Evolutionary conservation across 192 early-diverging fungal species (phyloP).

Genomic region (Backusella sp.): DNA sequence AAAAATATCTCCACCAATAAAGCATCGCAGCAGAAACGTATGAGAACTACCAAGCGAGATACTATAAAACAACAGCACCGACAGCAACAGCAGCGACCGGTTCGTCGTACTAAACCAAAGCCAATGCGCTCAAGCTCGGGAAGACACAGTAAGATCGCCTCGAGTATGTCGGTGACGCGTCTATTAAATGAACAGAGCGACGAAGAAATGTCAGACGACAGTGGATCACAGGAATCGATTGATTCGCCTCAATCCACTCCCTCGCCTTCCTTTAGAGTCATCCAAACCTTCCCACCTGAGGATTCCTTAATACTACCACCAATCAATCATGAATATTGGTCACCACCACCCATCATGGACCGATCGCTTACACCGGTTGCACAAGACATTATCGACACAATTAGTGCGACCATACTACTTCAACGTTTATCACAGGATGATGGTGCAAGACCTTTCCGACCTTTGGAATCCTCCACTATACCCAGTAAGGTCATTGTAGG

Average conservation of each 20-base stretch:
- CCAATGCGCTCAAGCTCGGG: background rate
- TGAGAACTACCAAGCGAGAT: conserved; percentile 13
- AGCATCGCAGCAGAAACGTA: conserved; percentile 13
- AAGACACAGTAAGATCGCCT: background rate
- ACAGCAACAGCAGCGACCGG: background rate
- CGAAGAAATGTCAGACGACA: conserved; percentile 10
- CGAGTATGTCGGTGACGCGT: conserved; percentile 23
- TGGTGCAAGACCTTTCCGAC: conserved; percentile 38
- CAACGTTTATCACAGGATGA: conserved; percentile 51
- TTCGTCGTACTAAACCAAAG: background rate
- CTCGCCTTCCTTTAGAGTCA: conserved; percentile 27
- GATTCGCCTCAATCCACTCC: conserved; percentile 8
- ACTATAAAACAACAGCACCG: background rate
- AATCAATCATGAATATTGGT: background rate
- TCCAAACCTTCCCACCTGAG: conserved; percentile 25
- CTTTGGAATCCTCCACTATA: conserved; percentile 18
- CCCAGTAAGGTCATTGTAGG: conserved; percentile 32
- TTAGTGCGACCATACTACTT: conserved; percentile 37
- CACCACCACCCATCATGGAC: conserved; percentile 5
- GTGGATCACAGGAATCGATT: background rate
- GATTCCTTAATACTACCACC: conserved; percentile 1
- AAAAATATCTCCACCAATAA: conserved; percentile 18
- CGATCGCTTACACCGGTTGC: conserved; percentile 10
- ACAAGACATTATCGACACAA: conserved; percentile 30
- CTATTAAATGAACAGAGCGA: conserved; percentile 18